Conservation (phyloP, 2,329 filamentous ascomycete genomes). For the Verticillium klebahnii region DNA sequence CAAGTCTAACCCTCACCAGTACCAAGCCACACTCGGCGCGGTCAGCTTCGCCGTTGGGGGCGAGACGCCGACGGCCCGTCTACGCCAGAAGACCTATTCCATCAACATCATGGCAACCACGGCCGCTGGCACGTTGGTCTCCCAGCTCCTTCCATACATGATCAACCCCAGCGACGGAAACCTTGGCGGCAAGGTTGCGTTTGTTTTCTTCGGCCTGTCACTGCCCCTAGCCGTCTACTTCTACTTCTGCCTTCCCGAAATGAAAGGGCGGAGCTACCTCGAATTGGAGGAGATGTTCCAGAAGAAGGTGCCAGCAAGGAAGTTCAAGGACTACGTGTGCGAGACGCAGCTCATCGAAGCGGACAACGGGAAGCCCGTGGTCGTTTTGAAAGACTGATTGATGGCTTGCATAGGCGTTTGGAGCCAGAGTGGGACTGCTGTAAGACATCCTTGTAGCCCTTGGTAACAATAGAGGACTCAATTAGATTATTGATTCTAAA, state of each 20-base stretch:
- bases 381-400: too few relatives aligned
- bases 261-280: constrained; percentile 14
- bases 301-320: constrained; percentile 1
- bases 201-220: constrained; percentile 29
- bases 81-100: constrained; percentile 7
- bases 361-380: too few relatives aligned
- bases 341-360: not conserved
- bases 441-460: too few relatives aligned
- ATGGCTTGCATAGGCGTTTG: too few relatives aligned
- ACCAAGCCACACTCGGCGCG: constrained; percentile 6
- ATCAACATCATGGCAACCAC: constrained; percentile 8
- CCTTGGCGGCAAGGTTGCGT: constrained; percentile 32
- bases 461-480: too few relatives aligned
- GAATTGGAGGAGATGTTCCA: constrained; percentile 18
- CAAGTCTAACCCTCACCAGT: not conserved
- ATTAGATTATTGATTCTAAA: too few relatives aligned
- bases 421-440: too few relatives aligned
- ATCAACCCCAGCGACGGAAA: constrained; percentile 24
- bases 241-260: constrained; percentile 29
- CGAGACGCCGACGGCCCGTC: constrained; percentile 5
- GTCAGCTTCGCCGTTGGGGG: constrained; percentile 3
- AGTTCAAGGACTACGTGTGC: constrained; percentile 1
- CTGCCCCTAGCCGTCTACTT: constrained; percentile 21
- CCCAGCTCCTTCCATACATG: constrained; percentile 16
- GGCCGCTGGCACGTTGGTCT: not conserved